Base-by-base conservation (phyloP, 2,329 filamentous ascomycete genomes). In the Tolypocladium album region DNA sequence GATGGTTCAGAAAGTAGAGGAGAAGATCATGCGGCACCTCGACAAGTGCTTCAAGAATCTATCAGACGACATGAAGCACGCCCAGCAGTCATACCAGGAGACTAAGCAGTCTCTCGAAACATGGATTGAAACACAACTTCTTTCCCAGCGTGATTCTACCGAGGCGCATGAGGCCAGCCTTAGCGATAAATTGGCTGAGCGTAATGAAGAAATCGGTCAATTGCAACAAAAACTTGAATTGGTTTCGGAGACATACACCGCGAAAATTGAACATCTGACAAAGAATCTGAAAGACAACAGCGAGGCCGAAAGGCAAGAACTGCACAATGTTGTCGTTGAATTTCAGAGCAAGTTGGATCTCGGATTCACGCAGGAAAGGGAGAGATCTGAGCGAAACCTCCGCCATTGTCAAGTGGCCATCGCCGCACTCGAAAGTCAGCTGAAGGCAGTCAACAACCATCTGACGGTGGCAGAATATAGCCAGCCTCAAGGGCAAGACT, bases 261-360 rank as follows among this genome's bases (percentile, higher is more conserved):
- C 58, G 1, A 66, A 66, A 24, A 56, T 70, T 5, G 64, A 68
- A 12, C 8, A 53, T 3, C 55, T 70, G 55, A 60, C 55, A 17
- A 42, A 53, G 2, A 40, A 55, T 13, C 58, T 63, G 9, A 20
- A 61, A 5, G 55, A 59, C 13, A 61, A 61, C 15, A 62, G 63
- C 17, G 60, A 66, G 31, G 59, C 59, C 45, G 40, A 59, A 15
- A 62, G 66, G 36, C 47, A 61, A 8, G 43, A 63, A n/a, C 22
- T 72, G 1, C 63, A 64, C 20, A 36, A 39, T 7, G 55, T 65
- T 34, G 58, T 67, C 15, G 50, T 59, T 1, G 63, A 64, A 7
- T 63, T 73, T 59, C 64, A 58, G 27, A 45, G 43, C 6, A 57
- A 60, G 11, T 60, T 74, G 20, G 62, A 68, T 15, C 42, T 65